A percentile compares a stretch with the other conserved stretches of the same genome.
phyloP scores from a whole-genome alignment of 2,329 filamentous ascomycete genomes.

The Fusarium tricinctum region DNA sequence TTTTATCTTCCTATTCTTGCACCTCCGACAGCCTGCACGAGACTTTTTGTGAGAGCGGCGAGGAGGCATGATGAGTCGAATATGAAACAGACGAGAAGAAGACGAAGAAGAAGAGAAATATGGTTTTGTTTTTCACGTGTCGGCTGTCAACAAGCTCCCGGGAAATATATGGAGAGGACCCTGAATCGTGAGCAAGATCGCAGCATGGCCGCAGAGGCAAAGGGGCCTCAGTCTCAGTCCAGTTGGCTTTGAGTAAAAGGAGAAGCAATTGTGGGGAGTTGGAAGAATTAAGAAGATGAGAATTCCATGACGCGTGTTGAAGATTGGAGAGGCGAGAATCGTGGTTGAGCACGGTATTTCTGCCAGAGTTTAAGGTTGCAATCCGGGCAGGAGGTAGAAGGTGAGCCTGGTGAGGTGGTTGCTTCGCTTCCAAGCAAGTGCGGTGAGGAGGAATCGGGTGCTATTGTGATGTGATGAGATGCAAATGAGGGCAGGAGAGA shows the following conservation, averaged over 20 bases:
- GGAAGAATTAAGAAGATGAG: slow-evolving; percentile 28
- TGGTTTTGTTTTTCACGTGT: slow-evolving; percentile 42
- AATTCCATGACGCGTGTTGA: slow-evolving; percentile 43
- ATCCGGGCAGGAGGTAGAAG: slow-evolving; percentile 19
- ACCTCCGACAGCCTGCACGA: slow-evolving; percentile 74
- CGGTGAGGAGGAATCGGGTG: slow-evolving; percentile 40
- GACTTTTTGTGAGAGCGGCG: slow-evolving; percentile 79
- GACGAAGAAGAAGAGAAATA: background rate
- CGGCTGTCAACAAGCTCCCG: slow-evolving; percentile 42
- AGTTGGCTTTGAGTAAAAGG: slow-evolving; percentile 28
- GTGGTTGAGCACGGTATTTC: slow-evolving; percentile 49
- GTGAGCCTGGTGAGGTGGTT: slow-evolving; percentile 11
- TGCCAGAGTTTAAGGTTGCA: slow-evolving; percentile 18
- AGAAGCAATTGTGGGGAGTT: slow-evolving; percentile 40
- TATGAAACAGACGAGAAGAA: slow-evolving; percentile 3
- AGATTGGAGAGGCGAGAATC: slow-evolving; percentile 35
- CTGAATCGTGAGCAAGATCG: slow-evolving; percentile 46
- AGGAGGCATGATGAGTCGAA: slow-evolving; percentile 67
- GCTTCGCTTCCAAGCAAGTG: slow-evolving; percentile 31
- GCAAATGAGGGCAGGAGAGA: slow-evolving; percentile 39
- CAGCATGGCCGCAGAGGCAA: slow-evolving; percentile 53
- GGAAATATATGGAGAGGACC: slow-evolving; percentile 46
- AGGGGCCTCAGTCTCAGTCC: slow-evolving; percentile 34
- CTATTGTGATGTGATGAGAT: slow-evolving; percentile 41
- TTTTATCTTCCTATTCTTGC: slow-evolving; percentile 79